Conservation (phyloP, 1,139 yeast genomes). For the Pneumocystis wakefieldiae region DNA sequence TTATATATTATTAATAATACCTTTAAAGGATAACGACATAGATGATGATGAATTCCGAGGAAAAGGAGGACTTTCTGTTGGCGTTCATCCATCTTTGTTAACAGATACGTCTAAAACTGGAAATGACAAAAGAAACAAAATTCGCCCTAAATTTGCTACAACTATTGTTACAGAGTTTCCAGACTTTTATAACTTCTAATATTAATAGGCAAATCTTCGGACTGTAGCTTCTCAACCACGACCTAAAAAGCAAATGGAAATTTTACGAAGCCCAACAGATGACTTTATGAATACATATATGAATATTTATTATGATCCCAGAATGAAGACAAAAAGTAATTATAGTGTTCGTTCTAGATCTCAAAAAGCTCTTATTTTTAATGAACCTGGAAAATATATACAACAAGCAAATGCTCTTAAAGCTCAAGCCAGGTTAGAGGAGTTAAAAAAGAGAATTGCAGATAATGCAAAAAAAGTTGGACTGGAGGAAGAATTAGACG, state of each 20-base stretch:
- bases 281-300: conserved; percentile 13
- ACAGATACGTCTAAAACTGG: conserved; percentile 6
- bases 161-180: conserved; percentile 3
- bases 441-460: conserved; percentile 21
- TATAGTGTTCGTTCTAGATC: conserved; percentile 21
- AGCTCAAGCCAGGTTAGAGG: conserved; percentile 27
- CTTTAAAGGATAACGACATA: neutral
- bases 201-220: conserved; percentile 8
- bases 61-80: conserved; percentile 17
- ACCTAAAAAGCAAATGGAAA: conserved; percentile 9
- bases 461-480: conserved; percentile 17
- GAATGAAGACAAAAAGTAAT: conserved; percentile 15
- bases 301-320: conserved; percentile 50
- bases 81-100: conserved; percentile 17
- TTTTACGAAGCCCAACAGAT: conserved; percentile 13
- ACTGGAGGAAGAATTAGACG: conserved; percentile 15
- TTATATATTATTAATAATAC: neutral
- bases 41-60: neutral
- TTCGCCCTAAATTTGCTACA: conserved; percentile 8
- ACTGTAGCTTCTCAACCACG: conserved; percentile 1
- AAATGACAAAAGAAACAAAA: conserved; percentile 2
- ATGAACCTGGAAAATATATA: conserved; percentile 46
- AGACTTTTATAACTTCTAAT: conserved; percentile 9
- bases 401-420: conserved; percentile 41
- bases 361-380: conserved; percentile 33